Evolutionary conservation across 768 basidiomycete genomes (phyloP).

Genomic region (Brasilioporus rufonigricans): DNA sequence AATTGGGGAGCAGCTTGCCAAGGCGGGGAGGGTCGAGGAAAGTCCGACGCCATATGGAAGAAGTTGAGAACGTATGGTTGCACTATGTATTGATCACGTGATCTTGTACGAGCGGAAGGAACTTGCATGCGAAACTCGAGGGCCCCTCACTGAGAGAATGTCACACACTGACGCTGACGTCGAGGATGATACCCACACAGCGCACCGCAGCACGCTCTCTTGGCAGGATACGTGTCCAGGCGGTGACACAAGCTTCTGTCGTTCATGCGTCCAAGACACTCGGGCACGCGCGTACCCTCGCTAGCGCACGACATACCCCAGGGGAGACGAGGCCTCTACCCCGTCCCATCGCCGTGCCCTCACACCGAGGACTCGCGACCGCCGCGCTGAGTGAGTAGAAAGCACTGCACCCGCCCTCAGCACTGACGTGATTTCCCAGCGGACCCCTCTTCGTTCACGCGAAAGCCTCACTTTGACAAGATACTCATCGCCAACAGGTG

Average conservation of each 20-base stretch:
- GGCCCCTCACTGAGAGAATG: neutral
- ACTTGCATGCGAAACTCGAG: conserved; percentile 9
- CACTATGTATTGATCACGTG: conserved; percentile 13
- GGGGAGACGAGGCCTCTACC: neutral
- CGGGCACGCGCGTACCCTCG: conserved; percentile 6
- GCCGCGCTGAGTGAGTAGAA: conserved; percentile 16
- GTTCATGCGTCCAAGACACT: conserved; percentile 6
- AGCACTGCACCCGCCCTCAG: neutral
- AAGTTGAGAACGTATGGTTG: conserved; percentile 7
- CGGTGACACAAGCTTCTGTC: conserved; percentile 5
- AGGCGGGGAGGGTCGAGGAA: conserved; percentile 52
- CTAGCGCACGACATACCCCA: neutral
- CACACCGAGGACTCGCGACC: conserved; percentile 18
- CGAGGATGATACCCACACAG: conserved; percentile 31
- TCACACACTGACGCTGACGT: no score
- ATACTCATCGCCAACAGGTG: conserved; percentile 88
- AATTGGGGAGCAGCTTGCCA: conserved; percentile 51
- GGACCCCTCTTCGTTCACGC: conserved; percentile 2
- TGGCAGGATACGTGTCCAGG: conserved; percentile 17
- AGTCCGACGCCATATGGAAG: conserved; percentile 57
- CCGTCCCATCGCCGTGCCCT: neutral
- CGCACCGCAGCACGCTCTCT: conserved; percentile 28
- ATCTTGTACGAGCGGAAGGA: conserved; percentile 25
- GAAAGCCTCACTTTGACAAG: conserved; percentile 77
- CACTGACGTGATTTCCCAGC: conserved; percentile 1